phyloP scores from a whole-genome alignment of 2,329 filamentous ascomycete species.

The Gremmenia infestans region DNA sequence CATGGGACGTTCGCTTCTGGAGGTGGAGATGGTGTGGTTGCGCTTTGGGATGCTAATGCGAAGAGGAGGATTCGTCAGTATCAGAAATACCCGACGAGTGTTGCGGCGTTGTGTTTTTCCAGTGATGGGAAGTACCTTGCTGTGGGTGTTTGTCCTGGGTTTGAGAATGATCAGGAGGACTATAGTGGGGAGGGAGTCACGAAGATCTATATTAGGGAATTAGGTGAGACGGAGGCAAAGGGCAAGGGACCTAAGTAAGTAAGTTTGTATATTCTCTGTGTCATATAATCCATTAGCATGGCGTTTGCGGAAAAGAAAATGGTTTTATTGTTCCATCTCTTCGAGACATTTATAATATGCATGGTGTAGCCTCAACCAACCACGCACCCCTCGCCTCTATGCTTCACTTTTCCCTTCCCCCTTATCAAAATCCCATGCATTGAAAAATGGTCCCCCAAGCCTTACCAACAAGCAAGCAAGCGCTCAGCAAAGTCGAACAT shows the following conservation, averaged over 20 bases:
- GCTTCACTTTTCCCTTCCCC: no score
- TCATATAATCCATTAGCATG: constrained; percentile 20
- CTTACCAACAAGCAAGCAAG: no score
- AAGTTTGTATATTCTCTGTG: background rate
- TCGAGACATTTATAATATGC: no score
- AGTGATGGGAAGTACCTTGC: constrained; percentile 60
- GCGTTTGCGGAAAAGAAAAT: constrained; percentile 17
- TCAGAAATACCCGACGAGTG: constrained; percentile 57
- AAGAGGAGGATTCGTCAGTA: constrained; percentile 68
- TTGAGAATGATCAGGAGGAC: constrained; percentile 70
- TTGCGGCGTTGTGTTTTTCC: constrained; percentile 59
- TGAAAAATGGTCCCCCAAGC: no score
- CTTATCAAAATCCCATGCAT: no score
- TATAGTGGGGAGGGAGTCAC: constrained; percentile 67
- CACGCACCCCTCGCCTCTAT: no score
- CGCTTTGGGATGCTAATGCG: constrained; percentile 66
- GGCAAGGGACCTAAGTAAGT: constrained; percentile 29
- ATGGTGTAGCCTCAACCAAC: no score
- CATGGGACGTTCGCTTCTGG: constrained; percentile 64
- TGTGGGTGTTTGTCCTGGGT: constrained; percentile 63
- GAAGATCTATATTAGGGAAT: constrained; percentile 74
- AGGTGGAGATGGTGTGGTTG: constrained; percentile 67
- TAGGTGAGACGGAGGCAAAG: constrained; percentile 76
- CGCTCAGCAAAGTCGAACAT: no score
- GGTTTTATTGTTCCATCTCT: background rate